A percentile compares a stretch with the other conserved stretches of the same genome.
phyloP scores from a whole-genome alignment of 345 rosid species.

The Citrus australasica region DNA sequence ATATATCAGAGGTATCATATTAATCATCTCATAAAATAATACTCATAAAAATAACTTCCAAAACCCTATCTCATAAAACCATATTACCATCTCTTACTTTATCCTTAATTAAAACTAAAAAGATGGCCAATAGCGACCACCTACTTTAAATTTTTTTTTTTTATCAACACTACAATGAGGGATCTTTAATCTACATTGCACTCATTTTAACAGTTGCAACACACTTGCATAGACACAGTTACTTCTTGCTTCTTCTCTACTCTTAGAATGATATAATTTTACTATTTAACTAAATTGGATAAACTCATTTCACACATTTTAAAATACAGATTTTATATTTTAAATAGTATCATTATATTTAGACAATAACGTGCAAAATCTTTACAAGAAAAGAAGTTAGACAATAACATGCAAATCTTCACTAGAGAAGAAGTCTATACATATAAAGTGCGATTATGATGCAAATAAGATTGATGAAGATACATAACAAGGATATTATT shows the following conservation, averaged over 20 bases:
- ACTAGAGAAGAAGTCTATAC: too few relatives aligned
- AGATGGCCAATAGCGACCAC: not conserved
- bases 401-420: too few relatives aligned
- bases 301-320: not conserved
- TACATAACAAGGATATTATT: too few relatives aligned
- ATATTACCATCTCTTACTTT: too few relatives aligned
- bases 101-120: too few relatives aligned
- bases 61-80: too few relatives aligned
- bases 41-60: not conserved
- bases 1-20: accelerated
- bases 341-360: too few relatives aligned
- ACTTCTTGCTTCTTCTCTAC: not conserved
- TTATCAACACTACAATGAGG: not conserved
- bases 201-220: not conserved
- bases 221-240: too few relatives aligned
- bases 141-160: not conserved
- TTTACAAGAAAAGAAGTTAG: too few relatives aligned
- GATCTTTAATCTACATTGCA: not conserved
- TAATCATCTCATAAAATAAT: not conserved
- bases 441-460: too few relatives aligned
- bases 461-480: not conserved
- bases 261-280: not conserved
- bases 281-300: not conserved
- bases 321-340: too few relatives aligned
- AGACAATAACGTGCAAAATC: too few relatives aligned